phyloP scores from a whole-genome alignment of 2,329 filamentous ascomycete genomes.

The Meredithiella fracta region DNA sequence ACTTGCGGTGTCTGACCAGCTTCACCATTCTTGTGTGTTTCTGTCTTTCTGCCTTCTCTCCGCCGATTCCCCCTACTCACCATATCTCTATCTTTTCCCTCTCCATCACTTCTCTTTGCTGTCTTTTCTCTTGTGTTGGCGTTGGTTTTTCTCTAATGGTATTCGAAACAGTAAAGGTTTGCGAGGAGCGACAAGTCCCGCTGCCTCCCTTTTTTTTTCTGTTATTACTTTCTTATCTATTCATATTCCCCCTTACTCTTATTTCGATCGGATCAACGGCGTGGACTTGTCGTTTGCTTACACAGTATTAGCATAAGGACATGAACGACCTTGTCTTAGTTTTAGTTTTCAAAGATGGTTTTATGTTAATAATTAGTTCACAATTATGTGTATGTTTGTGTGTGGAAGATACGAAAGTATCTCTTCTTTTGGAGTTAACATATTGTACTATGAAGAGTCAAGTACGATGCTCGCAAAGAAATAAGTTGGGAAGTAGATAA shows the following conservation, averaged over 20 bases:
- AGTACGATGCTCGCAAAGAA: too few species aligned
- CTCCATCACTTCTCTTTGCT: constrained; percentile 4
- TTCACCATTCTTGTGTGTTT: background rate
- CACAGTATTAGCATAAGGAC: background rate
- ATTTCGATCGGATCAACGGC: constrained; percentile 4
- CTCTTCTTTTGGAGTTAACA: too few species aligned
- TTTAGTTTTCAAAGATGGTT: background rate
- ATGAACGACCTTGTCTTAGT: constrained; percentile 3
- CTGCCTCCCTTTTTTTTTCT: constrained; percentile 7
- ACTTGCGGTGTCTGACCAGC: background rate
- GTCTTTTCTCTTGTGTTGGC: constrained; percentile 14
- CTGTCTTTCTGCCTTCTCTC: constrained; percentile 1
- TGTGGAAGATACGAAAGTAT: too few species aligned
- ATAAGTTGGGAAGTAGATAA: background rate
- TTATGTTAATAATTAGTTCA: background rate
- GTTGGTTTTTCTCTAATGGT: constrained; percentile 14
- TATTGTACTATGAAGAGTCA: background rate
- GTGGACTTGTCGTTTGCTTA: constrained; percentile 6
- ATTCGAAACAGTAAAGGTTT: constrained; percentile 4
- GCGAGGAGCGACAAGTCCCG: constrained; percentile 7
- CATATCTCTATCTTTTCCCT: background rate
- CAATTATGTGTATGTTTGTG: background rate
- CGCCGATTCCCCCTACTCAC: too few species aligned
- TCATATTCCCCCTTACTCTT: constrained; percentile 13
- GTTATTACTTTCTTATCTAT: constrained; percentile 15